Evolutionary conservation across 2,329 filamentous ascomycete genomes (phyloP).

Genomic region (Aspergillus sp.): DNA sequence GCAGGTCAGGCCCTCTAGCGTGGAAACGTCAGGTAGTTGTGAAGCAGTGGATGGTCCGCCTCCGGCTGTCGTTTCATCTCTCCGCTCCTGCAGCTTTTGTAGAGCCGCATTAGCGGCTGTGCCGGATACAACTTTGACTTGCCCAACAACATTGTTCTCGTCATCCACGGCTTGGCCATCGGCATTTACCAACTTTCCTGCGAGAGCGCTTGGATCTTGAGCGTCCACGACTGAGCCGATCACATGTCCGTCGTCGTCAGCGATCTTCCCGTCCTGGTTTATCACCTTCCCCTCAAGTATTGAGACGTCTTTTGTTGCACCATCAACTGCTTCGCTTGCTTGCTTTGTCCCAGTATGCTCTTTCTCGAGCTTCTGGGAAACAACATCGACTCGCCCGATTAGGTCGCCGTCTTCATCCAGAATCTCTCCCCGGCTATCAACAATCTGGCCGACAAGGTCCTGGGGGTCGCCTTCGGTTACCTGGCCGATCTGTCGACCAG

Average conservation of each 20-base stretch:
- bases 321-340: constrained; percentile 43
- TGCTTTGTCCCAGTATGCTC: constrained; percentile 47
- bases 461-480: constrained; percentile 42
- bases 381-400: constrained; percentile 38
- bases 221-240: background rate
- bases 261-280: background rate
- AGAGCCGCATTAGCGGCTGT: constrained; percentile 28
- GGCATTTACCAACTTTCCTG: background rate
- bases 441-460: constrained; percentile 41
- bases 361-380: constrained; percentile 20
- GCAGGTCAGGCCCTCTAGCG: constrained; percentile 40
- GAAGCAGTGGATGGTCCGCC: constrained; percentile 26
- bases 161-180: background rate
- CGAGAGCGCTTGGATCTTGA: background rate
- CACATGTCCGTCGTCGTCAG: background rate
- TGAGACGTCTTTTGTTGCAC: constrained; percentile 34
- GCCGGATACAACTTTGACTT: constrained; percentile 10
- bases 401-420: constrained; percentile 34
- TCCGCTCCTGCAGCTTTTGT: constrained; percentile 25
- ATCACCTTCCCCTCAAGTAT: constrained; percentile 37
- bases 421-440: constrained; percentile 37
- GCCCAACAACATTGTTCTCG: background rate
- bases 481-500: constrained; percentile 36
- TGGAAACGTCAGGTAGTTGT: constrained; percentile 31
- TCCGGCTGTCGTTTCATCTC: constrained; percentile 18